These are phyloP conservation scores for Salix koriyanagi DNA, from an alignment of 345 rosid species.

Conservation along the genomic window DNA sequence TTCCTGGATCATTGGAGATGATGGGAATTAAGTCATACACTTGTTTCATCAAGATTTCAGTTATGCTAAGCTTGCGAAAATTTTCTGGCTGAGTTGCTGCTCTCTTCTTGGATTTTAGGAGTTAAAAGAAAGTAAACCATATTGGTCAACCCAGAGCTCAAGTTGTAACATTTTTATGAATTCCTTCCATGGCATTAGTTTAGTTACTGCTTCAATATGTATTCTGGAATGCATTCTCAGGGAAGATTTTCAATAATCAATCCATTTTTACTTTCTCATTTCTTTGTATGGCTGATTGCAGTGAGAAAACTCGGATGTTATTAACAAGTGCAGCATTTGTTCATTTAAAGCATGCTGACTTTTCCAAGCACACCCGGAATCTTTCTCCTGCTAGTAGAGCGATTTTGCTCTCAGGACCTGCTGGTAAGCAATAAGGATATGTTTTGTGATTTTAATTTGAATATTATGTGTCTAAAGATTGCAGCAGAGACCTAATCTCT, in stretches of 20 bases:
- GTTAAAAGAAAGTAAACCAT: not conserved
- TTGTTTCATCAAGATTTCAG: not conserved
- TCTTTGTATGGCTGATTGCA: conserved; percentile 33
- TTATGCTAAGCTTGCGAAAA: not conserved
- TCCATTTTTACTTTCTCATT: conserved; percentile 4
- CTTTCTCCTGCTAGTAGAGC: conserved; percentile 89
- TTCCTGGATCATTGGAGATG: not conserved
- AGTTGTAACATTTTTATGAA: not conserved
- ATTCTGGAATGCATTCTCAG: not conserved
- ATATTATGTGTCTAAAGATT: not conserved
- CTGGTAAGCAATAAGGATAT: conserved; percentile 49
- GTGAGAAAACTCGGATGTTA: conserved; percentile 59
- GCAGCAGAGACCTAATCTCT: conserved; percentile 12
- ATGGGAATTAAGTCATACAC: not conserved
- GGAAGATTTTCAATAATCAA: not conserved
- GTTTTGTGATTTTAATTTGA: not conserved
- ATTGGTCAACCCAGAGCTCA: not conserved
- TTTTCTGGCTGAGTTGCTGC: not conserved
- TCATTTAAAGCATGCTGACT: conserved; percentile 70
- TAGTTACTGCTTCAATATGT: not conserved
- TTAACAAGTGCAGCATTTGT: conserved; percentile 84
- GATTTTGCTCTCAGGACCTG: conserved; percentile 86
- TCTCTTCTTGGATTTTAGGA: not conserved
- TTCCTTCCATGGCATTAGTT: not conserved
- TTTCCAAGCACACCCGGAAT: conserved; percentile 82